A percentile compares a stretch with the other conserved stretches of the same genome.
phyloP scores from a whole-genome alignment of 2,329 filamentous ascomycete species.

The Endocalyx cinctus region DNA sequence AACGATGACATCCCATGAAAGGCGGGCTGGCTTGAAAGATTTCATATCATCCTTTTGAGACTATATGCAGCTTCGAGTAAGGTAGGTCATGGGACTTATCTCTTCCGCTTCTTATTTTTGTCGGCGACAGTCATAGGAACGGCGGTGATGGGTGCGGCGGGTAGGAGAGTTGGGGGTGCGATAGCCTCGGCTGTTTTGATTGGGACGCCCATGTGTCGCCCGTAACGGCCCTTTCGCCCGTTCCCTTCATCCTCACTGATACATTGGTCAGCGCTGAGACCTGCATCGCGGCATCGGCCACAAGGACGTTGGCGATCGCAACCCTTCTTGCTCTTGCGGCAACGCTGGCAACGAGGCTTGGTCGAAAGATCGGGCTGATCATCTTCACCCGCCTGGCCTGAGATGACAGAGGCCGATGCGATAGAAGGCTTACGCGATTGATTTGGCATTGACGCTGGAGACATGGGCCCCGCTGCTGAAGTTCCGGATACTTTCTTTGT shows the following conservation, averaged over 20 bases:
- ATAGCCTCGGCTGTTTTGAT: conserved; percentile 52
- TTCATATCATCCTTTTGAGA: no score
- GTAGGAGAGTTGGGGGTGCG: conserved; percentile 29
- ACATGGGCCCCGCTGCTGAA: conserved; percentile 48
- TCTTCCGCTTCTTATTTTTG: conserved; percentile 60
- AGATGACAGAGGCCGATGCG: conserved; percentile 48
- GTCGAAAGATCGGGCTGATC: conserved; percentile 89
- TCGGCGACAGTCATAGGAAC: conserved; percentile 42
- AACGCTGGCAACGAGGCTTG: conserved; percentile 95
- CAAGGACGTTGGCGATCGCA: conserved; percentile 96
- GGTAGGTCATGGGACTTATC: no score
- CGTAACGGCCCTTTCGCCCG: conserved; percentile 90
- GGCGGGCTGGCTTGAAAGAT: no score
- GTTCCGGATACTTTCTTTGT: conserved; percentile 45
- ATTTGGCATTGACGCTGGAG: conserved; percentile 62
- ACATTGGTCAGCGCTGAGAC: conserved; percentile 87
- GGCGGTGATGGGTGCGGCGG: conserved; percentile 38
- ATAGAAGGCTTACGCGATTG: conserved; percentile 70
- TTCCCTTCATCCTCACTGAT: conserved; percentile 98
- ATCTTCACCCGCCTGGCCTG: conserved; percentile 67
- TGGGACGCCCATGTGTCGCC: conserved; percentile 65
- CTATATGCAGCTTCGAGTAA: no score
- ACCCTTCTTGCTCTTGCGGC: conserved; percentile 99
- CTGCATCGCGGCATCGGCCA: conserved; percentile 91
- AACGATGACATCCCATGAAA: no score